Evolutionary conservation across 2,329 filamentous ascomycete genomes (phyloP).

Genomic region (Diaporthe caulivora): DNA sequence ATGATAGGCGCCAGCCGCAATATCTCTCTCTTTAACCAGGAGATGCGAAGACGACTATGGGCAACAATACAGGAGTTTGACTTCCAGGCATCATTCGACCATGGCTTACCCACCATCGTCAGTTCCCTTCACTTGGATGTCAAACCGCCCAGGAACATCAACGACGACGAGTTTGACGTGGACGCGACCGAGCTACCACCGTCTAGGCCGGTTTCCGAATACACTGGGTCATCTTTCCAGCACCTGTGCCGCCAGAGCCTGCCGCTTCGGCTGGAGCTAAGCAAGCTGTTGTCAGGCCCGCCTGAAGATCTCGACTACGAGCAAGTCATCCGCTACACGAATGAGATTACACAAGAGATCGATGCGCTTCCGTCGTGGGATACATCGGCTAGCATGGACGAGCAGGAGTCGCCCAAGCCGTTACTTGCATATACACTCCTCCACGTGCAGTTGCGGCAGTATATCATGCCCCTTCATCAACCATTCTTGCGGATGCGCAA

Average conservation of each 20-base stretch:
- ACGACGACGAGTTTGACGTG: conserved; percentile 70
- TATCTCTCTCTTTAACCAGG: conserved; percentile 70
- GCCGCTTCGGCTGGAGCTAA: conserved; percentile 68
- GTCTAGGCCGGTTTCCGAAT: conserved; percentile 64
- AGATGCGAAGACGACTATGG: conserved; percentile 73
- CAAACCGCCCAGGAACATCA: conserved; percentile 67
- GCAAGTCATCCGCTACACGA: conserved; percentile 71
- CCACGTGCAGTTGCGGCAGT: conserved; percentile 71
- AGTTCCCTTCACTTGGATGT: conserved; percentile 69
- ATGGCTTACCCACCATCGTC: conserved; percentile 69
- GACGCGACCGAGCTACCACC: conserved; percentile 63
- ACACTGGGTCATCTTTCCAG: conserved; percentile 71
- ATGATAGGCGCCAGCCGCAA: conserved; percentile 58
- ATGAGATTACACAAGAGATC: conserved; percentile 71
- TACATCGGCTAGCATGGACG: conserved; percentile 50
- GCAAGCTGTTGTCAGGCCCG: conserved; percentile 66
- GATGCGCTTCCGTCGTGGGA: conserved; percentile 71
- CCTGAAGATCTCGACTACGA: conserved; percentile 70
- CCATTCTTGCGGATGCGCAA: conserved; percentile 71
- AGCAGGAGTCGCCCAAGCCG: conserved; percentile 59
- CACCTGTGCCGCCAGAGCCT: conserved; percentile 69
- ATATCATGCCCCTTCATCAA: conserved; percentile 72
- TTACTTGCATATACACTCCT: conserved; percentile 70
- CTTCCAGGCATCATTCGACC: conserved; percentile 72
- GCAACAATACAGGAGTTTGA: conserved; percentile 73